Base-by-base conservation (phyloP, 2,329 filamentous ascomycete species). In the Fusarium praegraminearum region DNA sequence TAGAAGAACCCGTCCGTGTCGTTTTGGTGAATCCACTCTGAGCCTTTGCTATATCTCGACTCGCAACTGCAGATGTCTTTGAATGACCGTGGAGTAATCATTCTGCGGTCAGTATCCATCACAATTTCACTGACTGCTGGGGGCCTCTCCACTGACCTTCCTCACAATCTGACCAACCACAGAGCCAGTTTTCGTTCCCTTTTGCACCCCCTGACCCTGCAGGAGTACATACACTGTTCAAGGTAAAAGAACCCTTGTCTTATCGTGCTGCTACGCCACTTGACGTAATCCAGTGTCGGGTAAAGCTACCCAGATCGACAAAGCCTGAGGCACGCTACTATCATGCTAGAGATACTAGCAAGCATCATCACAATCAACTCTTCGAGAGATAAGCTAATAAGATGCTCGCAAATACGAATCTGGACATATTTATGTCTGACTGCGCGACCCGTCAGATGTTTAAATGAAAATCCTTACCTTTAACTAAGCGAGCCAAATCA, bases 221-320 rank as follows among this genome's bases (percentile, higher is more conserved):
- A 47, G 43, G 55, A 66, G 35, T 41, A 57, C 53, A 43, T 51
- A 22, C 12, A 40, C 36, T 15, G 12, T 40, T 65, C 50, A 28
- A 65, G 54, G 57, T 44, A 47, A 45, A 54, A 60, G 33, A 45
- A 44, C 26, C 41, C 62, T 24, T 47, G 61, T 41, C 35, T 53
- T 28, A 45, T 60, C 46, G 55, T 70, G 59, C 69, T 72, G 57
- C 69, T 53, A 60, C 69, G 71, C 71, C 71, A 70, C 69, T 70
- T 65, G 71, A 73, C 60, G 60, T 61, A 70, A 70, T 60, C 20
- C 51, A 60, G 59, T 57, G 66, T n/a, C 22, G 51, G 55, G 28
- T 43, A 61, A 44, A 52, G 35, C 35, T 52, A n/a, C 33, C 11
- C 32, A 49, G n/a, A 49, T 44, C 32, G 30, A 35, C 6, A 32